phyloP scores from a whole-genome alignment of 345 rosid genomes.

The Fremontodendron californicum region DNA sequence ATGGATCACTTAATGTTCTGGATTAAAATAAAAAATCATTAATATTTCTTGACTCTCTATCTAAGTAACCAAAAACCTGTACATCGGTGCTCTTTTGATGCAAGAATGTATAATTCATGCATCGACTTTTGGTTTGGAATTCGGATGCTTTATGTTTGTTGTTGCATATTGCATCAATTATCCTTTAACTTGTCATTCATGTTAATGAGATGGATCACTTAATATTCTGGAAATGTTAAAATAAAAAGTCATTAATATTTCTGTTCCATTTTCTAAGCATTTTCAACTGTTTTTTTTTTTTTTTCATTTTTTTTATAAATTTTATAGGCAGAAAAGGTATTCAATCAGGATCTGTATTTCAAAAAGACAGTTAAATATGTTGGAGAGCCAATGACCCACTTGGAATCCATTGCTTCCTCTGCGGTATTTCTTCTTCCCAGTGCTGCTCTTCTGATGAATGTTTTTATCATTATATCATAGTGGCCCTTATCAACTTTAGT shows the following conservation, averaged over 20 bases:
- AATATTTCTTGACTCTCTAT: no score
- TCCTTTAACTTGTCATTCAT: not conserved
- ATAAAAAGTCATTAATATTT: not conserved
- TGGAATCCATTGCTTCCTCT: constrained; percentile 96
- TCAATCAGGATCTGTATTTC: constrained; percentile 87
- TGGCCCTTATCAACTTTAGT: not conserved
- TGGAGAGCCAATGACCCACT: constrained; percentile 94
- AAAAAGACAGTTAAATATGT: constrained; percentile 91
- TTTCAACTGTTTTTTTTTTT: not conserved
- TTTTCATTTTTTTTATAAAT: constrained; percentile 11
- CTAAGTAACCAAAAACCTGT: not conserved
- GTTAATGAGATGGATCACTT: not conserved
- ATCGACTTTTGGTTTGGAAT: not conserved
- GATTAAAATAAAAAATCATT: not conserved
- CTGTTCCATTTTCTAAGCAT: not conserved
- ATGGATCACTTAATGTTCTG: not conserved
- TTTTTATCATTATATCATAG: not conserved
- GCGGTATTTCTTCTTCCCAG: constrained; percentile 45
- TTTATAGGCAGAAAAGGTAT: constrained; percentile 89
- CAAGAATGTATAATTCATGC: not conserved
- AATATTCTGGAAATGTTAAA: not conserved
- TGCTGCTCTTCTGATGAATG: not conserved
- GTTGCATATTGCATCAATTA: not conserved
- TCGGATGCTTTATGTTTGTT: not conserved
- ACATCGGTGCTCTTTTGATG: not conserved